Percentiles rank a stretch among this genome's conserved stretches.
Evolutionary conservation across 805 yeast species (phyloP).

Genomic region (Starmerella kuoi): DNA sequence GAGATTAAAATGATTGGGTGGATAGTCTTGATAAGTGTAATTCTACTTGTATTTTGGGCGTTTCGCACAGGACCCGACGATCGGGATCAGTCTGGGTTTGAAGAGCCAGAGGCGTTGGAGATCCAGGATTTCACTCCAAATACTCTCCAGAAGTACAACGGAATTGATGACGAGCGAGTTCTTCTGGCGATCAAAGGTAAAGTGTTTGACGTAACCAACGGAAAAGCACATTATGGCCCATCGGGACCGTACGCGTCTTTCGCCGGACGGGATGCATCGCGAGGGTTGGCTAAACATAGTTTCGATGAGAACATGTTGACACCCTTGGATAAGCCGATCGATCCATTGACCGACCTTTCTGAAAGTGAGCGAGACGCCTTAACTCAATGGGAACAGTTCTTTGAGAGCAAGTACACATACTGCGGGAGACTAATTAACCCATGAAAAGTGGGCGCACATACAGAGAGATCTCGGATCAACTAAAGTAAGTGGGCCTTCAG

Average conservation of each 20-base stretch:
- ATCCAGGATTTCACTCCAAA: slow-evolving; percentile 53
- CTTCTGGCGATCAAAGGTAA: slow-evolving; percentile 75
- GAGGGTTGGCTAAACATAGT: slow-evolving; percentile 82
- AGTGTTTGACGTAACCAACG: slow-evolving; percentile 71
- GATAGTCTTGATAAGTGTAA: too few species aligned
- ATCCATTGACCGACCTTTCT: slow-evolving; percentile 49
- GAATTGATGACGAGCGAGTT: slow-evolving; percentile 66
- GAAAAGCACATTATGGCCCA: slow-evolving; percentile 84
- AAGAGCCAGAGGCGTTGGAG: slow-evolving; percentile 26
- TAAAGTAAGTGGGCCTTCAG: too few species aligned
- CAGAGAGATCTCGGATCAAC: too few species aligned
- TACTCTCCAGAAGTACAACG: slow-evolving; percentile 64
- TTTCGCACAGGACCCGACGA: too few species aligned
- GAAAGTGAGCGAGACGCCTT: slow-evolving; percentile 52
- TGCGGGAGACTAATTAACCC: slow-evolving; percentile 53
- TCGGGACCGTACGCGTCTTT: slow-evolving; percentile 89
- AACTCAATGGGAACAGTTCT: slow-evolving; percentile 76
- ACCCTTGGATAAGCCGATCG: slow-evolving; percentile 66
- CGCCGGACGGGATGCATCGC: slow-evolving; percentile 91
- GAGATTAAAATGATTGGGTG: too few species aligned
- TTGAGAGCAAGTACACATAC: slow-evolving; percentile 64
- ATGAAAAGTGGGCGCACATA: neutral
- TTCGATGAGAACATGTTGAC: slow-evolving; percentile 60
- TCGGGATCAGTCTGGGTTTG: too few species aligned
- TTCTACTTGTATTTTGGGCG: too few species aligned